Conservation (phyloP, 345 rosid species). For the Citrus medica region DNA sequence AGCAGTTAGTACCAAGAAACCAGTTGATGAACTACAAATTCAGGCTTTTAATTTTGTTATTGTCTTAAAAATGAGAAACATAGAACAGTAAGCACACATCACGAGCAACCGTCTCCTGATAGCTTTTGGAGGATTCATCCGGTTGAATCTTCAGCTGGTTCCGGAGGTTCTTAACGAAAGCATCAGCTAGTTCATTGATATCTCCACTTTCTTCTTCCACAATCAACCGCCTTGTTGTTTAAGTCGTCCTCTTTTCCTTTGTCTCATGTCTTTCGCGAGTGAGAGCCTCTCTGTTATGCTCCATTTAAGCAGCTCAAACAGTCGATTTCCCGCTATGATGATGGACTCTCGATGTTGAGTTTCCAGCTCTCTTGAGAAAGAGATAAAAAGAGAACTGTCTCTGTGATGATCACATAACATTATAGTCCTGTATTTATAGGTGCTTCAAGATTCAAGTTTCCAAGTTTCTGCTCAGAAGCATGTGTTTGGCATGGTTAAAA, state of each 20-base stretch:
- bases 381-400: neutral
- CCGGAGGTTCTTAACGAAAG: too few species aligned
- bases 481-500: neutral
- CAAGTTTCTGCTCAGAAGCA: too few species aligned
- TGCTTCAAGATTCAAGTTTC: too few species aligned
- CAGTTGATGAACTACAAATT: neutral
- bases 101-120: neutral
- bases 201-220: too few species aligned
- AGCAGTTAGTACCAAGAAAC: neutral
- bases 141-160: constrained; percentile 2
- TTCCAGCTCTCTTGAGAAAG: neutral
- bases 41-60: too few species aligned
- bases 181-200: too few species aligned
- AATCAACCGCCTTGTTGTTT: neutral
- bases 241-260: neutral
- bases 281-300: neutral
- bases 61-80: too few species aligned
- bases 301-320: neutral
- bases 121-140: neutral
- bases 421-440: neutral
- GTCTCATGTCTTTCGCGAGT: neutral
- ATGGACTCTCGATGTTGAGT: neutral
- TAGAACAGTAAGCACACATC: neutral
- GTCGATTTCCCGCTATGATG: neutral
- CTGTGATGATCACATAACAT: neutral